Percentiles rank a stretch among this genome's conserved stretches.
Evolutionary conservation across 78 protist genomes (phyloP).

Genomic region (Dictyostelium intermedium): DNA sequence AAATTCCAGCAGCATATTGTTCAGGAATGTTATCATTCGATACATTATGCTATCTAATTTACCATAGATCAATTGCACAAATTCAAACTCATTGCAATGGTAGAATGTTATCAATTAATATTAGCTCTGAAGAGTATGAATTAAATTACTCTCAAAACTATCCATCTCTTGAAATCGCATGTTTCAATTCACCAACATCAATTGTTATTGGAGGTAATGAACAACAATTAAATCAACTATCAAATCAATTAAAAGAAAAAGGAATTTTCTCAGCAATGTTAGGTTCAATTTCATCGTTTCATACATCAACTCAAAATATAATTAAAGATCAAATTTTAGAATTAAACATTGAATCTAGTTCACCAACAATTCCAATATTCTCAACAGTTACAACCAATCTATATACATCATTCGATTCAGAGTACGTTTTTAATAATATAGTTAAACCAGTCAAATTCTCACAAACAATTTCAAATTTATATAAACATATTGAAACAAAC

Average conservation of each 20-base stretch:
- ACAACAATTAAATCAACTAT: neutral
- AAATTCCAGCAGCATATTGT: conserved; percentile 27
- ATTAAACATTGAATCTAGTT: neutral
- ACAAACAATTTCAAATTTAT: neutral
- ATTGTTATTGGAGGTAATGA: neutral
- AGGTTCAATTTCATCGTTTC: conserved; percentile 22
- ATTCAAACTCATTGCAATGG: conserved; percentile 28
- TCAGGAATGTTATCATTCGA: conserved; percentile 23
- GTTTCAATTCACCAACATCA: conserved; percentile 33
- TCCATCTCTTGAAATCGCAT: conserved; percentile 30
- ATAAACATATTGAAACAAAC: neutral
- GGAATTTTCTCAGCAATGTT: conserved; percentile 3
- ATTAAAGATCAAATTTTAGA: neutral
- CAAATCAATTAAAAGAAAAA: neutral
- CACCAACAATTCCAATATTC: conserved; percentile 41
- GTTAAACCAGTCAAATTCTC: conserved; percentile 1
- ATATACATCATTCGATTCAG: neutral
- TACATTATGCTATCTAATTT: neutral
- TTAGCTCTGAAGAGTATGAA: neutral
- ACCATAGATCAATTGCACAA: conserved; percentile 2
- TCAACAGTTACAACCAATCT: conserved; percentile 24
- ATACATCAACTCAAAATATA: conserved; percentile 9
- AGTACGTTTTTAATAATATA: conserved; percentile 2
- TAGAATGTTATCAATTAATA: conserved; percentile 19
- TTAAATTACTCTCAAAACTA: neutral